These are phyloP conservation scores for Talaromyces verruculosus DNA, from an alignment of 2,329 filamentous ascomycete species.

Conservation along the genomic window DNA sequence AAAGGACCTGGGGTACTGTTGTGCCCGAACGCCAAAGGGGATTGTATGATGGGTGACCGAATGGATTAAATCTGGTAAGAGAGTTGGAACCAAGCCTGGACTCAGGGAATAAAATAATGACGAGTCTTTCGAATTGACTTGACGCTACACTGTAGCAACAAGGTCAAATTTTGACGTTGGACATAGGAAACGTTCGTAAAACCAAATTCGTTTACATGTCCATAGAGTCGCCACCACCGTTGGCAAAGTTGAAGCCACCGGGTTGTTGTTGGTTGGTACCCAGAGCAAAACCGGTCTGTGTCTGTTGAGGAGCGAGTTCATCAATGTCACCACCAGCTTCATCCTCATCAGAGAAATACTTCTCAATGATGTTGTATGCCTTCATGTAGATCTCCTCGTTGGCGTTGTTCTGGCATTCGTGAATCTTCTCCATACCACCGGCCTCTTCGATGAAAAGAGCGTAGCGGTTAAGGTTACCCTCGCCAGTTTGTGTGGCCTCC, in stretches of 20 bases:
- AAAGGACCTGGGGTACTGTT: conserved; percentile 8
- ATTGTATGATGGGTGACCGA: conserved; percentile 11
- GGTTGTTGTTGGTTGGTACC: conserved; percentile 63
- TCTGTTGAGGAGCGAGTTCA: conserved; percentile 70
- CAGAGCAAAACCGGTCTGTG: conserved; percentile 72
- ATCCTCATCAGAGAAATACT: conserved; percentile 99
- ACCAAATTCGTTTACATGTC: conserved; percentile 60
- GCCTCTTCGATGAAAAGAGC: conserved; percentile 98
- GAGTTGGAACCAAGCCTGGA: conserved; percentile 6
- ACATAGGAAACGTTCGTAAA: neutral
- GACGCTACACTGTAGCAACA: neutral
- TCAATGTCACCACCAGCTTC: conserved; percentile 76
- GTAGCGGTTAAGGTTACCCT: conserved; percentile 77
- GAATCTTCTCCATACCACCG: conserved; percentile 99
- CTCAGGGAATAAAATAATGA: conserved; percentile 6
- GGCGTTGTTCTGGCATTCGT: conserved; percentile 99
- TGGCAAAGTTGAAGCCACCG: conserved; percentile 90
- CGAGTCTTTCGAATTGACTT: conserved; percentile 6
- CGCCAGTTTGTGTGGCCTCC: conserved; percentile 63
- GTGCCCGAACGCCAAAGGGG: conserved; percentile 22
- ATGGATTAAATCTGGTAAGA: conserved; percentile 11
- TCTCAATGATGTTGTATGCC: conserved; percentile 99
- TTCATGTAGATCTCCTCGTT: conserved; percentile 99
- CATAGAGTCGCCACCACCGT: conserved; percentile 69
- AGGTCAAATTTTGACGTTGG: neutral